phyloP scores from a whole-genome alignment of 257 asterid genomes.

The Plectranthus barbatus region DNA sequence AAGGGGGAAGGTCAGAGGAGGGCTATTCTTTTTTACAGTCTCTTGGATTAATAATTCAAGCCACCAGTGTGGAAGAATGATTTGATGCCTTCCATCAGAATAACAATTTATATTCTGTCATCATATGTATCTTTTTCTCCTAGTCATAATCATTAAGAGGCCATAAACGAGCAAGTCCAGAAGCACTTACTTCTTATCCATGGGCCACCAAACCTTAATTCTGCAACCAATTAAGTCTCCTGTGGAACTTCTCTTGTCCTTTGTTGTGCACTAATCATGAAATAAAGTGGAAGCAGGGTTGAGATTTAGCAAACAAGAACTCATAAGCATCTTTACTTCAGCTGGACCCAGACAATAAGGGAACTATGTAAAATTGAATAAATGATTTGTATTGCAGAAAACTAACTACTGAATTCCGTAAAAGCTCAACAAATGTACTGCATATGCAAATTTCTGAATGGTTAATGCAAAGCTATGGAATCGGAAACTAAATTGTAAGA shows the following conservation, averaged over 20 bases:
- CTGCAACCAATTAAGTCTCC: constrained; percentile 70
- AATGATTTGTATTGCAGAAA: neutral
- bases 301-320: neutral
- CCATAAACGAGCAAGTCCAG: constrained; percentile 3
- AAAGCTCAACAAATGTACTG: neutral
- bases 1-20: neutral
- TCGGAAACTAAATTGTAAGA: neutral
- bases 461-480: neutral
- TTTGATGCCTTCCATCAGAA: neutral
- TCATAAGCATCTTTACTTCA: neutral
- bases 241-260: constrained; percentile 33
- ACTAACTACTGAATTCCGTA: neutral
- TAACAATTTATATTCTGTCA: neutral
- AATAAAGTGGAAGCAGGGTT: neutral
- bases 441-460: neutral
- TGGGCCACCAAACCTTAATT: constrained; percentile 97
- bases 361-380: neutral
- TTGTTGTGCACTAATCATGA: constrained; percentile 43
- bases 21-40: neutral
- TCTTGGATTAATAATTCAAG: neutral
- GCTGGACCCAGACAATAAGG: neutral
- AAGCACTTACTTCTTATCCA: constrained; percentile 73
- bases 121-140: neutral
- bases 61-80: neutral
- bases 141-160: constrained; percentile 11